Evolutionary conservation across 1,284 basidiomycete genomes (phyloP).

Genomic region (Cryptococcus sp.): DNA sequence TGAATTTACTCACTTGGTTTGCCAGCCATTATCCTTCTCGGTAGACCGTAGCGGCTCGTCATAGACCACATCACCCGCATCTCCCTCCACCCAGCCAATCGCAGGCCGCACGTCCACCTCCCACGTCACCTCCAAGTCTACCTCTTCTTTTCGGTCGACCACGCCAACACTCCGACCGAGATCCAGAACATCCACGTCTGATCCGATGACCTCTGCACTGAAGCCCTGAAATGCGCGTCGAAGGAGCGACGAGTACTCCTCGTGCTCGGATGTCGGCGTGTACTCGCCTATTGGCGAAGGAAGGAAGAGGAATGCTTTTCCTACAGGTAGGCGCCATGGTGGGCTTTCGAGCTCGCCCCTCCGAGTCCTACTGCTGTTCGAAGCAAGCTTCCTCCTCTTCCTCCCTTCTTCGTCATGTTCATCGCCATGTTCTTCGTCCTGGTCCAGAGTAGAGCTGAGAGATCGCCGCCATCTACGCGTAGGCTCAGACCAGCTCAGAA

Average conservation of each 20-base stretch:
- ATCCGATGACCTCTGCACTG: constrained; percentile 16
- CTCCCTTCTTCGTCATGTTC: neutral
- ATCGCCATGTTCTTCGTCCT: neutral
- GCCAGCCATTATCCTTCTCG: neutral
- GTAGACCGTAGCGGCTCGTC: neutral
- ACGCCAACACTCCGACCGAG: neutral
- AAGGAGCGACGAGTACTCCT: constrained; percentile 14
- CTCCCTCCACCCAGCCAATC: neutral
- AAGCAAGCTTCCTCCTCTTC: no score
- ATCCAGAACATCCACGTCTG: constrained; percentile 15
- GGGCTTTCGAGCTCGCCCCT: constrained; percentile 1
- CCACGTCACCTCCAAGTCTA: constrained; percentile 1
- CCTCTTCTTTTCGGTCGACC: neutral
- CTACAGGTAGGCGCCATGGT: constrained; percentile 26
- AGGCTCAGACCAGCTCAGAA: constrained; percentile 11
- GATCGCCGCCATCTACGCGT: neutral
- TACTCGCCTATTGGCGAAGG: constrained; percentile 15
- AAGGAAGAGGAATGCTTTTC: constrained; percentile 17
- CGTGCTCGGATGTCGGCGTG: constrained; percentile 13
- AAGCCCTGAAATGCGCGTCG: constrained; percentile 17
- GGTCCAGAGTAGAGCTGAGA: no score
- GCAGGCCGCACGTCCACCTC: neutral
- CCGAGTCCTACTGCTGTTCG: neutral
- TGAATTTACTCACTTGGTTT: neutral
- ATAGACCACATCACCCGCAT: neutral